Conservation (phyloP, 2,329 filamentous ascomycete genomes). For the Amesomyces nigricolor region DNA sequence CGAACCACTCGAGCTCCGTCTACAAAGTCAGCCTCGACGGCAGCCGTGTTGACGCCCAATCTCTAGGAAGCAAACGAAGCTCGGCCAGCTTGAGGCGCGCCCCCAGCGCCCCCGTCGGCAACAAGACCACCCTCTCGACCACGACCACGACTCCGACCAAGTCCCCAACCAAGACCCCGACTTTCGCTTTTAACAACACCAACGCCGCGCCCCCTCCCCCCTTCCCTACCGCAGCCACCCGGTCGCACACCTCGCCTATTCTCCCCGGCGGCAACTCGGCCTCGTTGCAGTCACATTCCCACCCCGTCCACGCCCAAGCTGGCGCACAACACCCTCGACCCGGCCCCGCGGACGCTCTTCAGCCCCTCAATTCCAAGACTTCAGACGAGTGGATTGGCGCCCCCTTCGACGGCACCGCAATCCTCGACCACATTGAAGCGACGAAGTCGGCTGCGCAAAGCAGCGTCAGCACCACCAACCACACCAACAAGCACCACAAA, state of each 20-base stretch:
- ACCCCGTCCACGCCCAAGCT: slow-evolving; percentile 9
- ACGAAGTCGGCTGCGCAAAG: slow-evolving; percentile 36
- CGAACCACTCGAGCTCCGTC: slow-evolving; percentile 34
- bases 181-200: slow-evolving; percentile 44
- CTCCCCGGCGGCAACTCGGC: slow-evolving; percentile 38
- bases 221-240: slow-evolving; percentile 27
- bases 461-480: neutral
- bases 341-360: slow-evolving; percentile 20
- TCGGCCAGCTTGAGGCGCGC: slow-evolving; percentile 56
- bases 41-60: slow-evolving; percentile 47
- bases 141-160: too few species aligned
- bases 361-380: slow-evolving; percentile 39
- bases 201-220: slow-evolving; percentile 21
- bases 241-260: slow-evolving; percentile 44
- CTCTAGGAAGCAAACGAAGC: slow-evolving; percentile 58
- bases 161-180: slow-evolving; percentile 24
- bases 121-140: too few species aligned
- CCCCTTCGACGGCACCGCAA: slow-evolving; percentile 59
- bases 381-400: slow-evolving; percentile 59
- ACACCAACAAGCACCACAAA: slow-evolving; percentile 1
- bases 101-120: slow-evolving; percentile 51
- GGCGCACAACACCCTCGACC: slow-evolving; percentile 17
- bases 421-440: slow-evolving; percentile 55
- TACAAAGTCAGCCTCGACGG: slow-evolving; percentile 42
- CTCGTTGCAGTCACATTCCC: slow-evolving; percentile 18